Percentiles rank a stretch among this genome's conserved stretches.
phyloP scores from a whole-genome alignment of 495 filamentous ascomycete species.

The Aspergillus ellipticus region DNA sequence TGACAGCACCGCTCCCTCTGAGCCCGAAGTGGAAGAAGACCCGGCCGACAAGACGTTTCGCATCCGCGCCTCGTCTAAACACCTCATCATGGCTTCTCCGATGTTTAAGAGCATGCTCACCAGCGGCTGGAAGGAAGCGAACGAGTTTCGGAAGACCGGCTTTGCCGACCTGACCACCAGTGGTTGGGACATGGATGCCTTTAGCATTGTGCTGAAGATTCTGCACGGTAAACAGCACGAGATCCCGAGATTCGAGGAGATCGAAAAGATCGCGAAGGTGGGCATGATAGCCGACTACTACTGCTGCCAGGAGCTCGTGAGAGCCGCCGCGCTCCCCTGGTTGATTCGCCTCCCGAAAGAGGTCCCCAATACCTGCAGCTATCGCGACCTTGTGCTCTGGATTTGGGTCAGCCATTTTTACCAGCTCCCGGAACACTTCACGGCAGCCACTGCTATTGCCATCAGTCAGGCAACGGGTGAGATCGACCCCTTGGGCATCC shows the following conservation, averaged over 20 bases:
- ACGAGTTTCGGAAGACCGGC: conserved; percentile 29
- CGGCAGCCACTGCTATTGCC: neutral
- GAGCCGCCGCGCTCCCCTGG: neutral
- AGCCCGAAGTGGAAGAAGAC: too few species aligned
- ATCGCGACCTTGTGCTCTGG: neutral
- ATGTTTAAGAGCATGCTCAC: conserved; percentile 37
- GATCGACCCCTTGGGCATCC: neutral
- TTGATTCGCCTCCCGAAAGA: neutral
- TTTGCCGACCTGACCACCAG: conserved; percentile 36
- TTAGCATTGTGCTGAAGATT: conserved; percentile 46
- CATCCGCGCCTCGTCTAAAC: conserved; percentile 47
- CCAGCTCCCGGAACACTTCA: neutral
- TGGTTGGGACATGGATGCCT: conserved; percentile 36
- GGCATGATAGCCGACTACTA: conserved; percentile 51
- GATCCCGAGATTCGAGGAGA: conserved; percentile 35
- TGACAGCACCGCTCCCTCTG: too few species aligned
- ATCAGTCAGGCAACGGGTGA: neutral
- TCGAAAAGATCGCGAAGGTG: conserved; percentile 48
- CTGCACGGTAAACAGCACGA: conserved; percentile 44
- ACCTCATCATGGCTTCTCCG: conserved; percentile 46
- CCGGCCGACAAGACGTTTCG: too few species aligned
- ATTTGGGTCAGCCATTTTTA: neutral
- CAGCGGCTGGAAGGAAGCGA: conserved; percentile 31
- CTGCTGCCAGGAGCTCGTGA: conserved; percentile 39
- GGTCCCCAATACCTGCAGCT: neutral